Evolutionary conservation across 257 asterid genomes (phyloP), one percentile per base, ranked within the genome.

Genomic region (Solanum lycopersicoides): DNA sequence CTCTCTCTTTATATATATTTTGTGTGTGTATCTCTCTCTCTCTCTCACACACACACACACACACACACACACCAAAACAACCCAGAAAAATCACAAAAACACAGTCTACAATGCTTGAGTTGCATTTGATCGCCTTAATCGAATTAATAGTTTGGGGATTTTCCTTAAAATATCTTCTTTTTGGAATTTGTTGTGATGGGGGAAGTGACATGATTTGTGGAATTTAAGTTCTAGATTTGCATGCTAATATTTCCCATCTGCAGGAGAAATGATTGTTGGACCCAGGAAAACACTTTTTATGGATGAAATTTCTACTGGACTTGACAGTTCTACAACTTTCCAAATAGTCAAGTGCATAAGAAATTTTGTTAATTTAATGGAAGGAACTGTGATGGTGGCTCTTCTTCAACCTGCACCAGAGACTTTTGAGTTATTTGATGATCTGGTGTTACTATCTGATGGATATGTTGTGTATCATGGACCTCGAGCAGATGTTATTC

Each of bases 241-340:
- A 65, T 65, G 35, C 73, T 65, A 65, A 65, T 65, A 65, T 3
- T 65, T 65, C 35, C 71, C 18, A 65, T 65, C 34, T 65, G 9
- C 90, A 96, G 98, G 99, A 87, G 99, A 95, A 91, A 94, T 95
- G 98, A 95, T 95, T 84, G 98, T 96, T 56, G 99, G 98, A 65
- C 99, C 99, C 41, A 92, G 96, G 56, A 96, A 95, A 91, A 96
- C 99, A 28, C 95, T 94, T 83, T 95, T 95, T 84, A 95, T 96
- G 99, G 99, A 96, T 93, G 98, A 96, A 91, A 96, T 96, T 91
- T 96, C 98, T 11, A 96, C 99, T 47, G 98, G 98, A 65, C 98
- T 96, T 34, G 99, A 96, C 90, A 95, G 98, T 92, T 95, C 98
- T 28, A 95, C 98, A 12, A 96, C 98, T 14, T 96, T 89, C 92